Evolutionary conservation across 345 rosid genomes (phyloP), one percentile per base, ranked within the genome.

Genomic region (Moricandia arvensis): DNA sequence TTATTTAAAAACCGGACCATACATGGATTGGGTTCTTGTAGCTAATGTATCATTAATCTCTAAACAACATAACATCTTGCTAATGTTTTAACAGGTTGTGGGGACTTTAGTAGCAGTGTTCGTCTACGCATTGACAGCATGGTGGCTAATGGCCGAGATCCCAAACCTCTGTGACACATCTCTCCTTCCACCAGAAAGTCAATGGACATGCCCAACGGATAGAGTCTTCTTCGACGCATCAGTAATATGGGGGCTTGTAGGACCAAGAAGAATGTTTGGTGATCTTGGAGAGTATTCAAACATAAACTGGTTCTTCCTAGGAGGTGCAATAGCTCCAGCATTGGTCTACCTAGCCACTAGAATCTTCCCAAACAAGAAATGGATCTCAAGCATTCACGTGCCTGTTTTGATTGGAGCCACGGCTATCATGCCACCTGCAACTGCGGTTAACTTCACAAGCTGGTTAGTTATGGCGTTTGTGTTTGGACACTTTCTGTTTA

Each of bases 201-300:
- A 91, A 1, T 90, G 97, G 97, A 88, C 81, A 11, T 90, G 98
- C 66, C 97, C 93, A 0, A 45, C 73, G 54, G 95, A 90, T 58
- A 74, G 71, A 0, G 95, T 89, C 17, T 93, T 90, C 82, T 93
- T 80, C 10, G 91, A 87, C 26, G 95, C 97, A 10, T 90, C 96
- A 0, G 96, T 93, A 7, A 79, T 93, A 2, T 90, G 98, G 96
- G 96, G 96, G 30, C 93, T 93, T 0, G 89, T 89, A 0, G 97
- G 98, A 13, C 93, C 97, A 0, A 85, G 89, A 4, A 85, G 97
- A 66, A 89, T 90, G 70, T 93, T 93, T 12, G 96, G 97, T 21
- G 57, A 82, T 59, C 87, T 81, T 1, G 98, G 98, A 16, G 87
- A 85, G 37, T 93, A 93, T 24, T 83, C 81, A 16, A 81, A 68